Percentiles rank a stretch among this genome's conserved stretches.
Evolutionary conservation across 495 filamentous ascomycete species (phyloP).

Genomic region (Immersiella caudata): DNA sequence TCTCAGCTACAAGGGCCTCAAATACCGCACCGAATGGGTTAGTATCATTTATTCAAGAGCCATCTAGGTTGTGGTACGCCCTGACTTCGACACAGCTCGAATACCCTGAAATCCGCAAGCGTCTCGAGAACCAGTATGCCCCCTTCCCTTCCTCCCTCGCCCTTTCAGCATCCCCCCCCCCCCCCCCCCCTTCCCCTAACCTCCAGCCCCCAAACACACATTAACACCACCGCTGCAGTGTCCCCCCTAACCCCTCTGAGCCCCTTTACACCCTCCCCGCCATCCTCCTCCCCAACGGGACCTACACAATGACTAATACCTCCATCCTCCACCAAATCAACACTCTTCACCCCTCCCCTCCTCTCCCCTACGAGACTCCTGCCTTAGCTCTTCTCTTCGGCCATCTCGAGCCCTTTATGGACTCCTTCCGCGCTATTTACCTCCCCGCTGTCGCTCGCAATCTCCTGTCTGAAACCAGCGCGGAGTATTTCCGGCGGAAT

Average conservation of each 20-base stretch:
- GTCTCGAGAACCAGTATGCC: slow-evolving; percentile 32
- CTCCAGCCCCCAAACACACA: too few relatives aligned
- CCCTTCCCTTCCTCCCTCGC: slow-evolving; percentile 1
- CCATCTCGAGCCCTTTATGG: slow-evolving; percentile 9
- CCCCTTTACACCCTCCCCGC: slow-evolving; percentile 57
- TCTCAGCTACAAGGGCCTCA: slow-evolving; percentile 37
- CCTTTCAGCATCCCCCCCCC: too few relatives aligned
- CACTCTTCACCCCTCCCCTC: slow-evolving; percentile 53
- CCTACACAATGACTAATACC: slow-evolving; percentile 58
- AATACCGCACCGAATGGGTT: slow-evolving; percentile 65
- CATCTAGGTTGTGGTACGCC: not conserved
- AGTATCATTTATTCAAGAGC: not conserved
- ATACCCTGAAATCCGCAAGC: slow-evolving; percentile 60
- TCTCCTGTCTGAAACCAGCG: slow-evolving; percentile 47
- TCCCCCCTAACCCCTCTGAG: slow-evolving; percentile 37
- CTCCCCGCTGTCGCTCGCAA: slow-evolving; percentile 39
- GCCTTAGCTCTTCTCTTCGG: slow-evolving; percentile 37
- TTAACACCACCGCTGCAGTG: not conserved
- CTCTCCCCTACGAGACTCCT: slow-evolving; percentile 50
- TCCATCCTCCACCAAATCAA: slow-evolving; percentile 57
- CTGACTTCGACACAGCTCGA: slow-evolving; percentile 45
- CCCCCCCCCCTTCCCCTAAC: not conserved
- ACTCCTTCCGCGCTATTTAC: slow-evolving; percentile 32
- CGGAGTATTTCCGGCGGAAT: slow-evolving; percentile 50
- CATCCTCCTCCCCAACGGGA: slow-evolving; percentile 52